Evolutionary conservation across 306 rosid species (phyloP).

Genomic region (Lotus japonicus): DNA sequence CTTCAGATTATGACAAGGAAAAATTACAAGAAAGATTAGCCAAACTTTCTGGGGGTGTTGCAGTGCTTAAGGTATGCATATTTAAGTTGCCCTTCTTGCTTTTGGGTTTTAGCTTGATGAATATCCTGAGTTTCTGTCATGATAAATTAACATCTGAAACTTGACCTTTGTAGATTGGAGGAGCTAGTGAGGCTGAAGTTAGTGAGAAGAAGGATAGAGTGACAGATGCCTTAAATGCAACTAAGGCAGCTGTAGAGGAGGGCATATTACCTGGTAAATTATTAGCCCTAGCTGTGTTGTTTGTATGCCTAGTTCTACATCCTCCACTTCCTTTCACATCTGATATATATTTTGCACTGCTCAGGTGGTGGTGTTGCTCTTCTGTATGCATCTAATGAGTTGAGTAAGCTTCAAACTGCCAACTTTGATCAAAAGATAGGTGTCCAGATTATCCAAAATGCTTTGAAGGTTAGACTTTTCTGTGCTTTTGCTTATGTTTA

Average conservation of each 20-base stretch:
- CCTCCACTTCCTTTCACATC: neutral
- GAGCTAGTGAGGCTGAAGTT: slow-evolving; percentile 97
- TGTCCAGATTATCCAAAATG: slow-evolving; percentile 95
- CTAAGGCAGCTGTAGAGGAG: slow-evolving; percentile 97
- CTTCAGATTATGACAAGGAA: slow-evolving; percentile 95
- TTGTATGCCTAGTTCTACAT: neutral
- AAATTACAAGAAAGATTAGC: slow-evolving; percentile 93
- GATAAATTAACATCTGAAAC: neutral
- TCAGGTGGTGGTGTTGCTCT: slow-evolving; percentile 95
- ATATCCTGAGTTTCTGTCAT: neutral
- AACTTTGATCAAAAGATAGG: slow-evolving; percentile 96
- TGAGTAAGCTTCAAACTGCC: slow-evolving; percentile 70
- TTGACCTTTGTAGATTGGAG: slow-evolving; percentile 62
- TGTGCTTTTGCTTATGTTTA: neutral
- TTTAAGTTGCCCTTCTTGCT: neutral
- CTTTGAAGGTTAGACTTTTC: slow-evolving; percentile 49
- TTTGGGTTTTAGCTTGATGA: neutral
- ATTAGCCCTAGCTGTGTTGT: neutral
- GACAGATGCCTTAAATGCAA: slow-evolving; percentile 92
- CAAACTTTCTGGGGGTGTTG: slow-evolving; percentile 97
- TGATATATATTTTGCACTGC: neutral
- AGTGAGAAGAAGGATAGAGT: slow-evolving; percentile 96
- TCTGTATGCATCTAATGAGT: slow-evolving; percentile 84
- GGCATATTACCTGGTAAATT: slow-evolving; percentile 79
- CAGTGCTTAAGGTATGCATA: slow-evolving; percentile 71